A percentile compares a stretch with the other conserved stretches of the same genome.
phyloP scores from a whole-genome alignment of 2,329 filamentous ascomycete species.

The Pezicula neosporulosa region DNA sequence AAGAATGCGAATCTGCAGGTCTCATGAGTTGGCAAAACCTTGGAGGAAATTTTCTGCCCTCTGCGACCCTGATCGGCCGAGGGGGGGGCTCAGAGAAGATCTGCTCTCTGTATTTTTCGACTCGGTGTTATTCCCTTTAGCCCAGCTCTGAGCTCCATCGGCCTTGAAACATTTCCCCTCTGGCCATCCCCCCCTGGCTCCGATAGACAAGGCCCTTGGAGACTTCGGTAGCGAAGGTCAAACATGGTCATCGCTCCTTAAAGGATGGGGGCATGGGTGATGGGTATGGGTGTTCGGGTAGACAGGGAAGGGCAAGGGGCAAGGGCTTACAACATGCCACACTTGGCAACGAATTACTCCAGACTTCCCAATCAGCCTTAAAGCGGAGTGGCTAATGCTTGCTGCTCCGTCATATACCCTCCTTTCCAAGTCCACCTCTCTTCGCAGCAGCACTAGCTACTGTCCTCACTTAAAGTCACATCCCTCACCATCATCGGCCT shows the following conservation, averaged over 20 bases:
- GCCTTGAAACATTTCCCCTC: slow-evolving; percentile 1
- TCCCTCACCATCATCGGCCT: slow-evolving; percentile 15
- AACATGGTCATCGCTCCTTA: slow-evolving; percentile 17
- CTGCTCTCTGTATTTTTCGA: neutral
- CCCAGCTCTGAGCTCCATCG: neutral
- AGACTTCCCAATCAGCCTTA: slow-evolving; percentile 32
- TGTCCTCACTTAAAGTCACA: slow-evolving; percentile 16
- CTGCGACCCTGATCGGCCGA: neutral
- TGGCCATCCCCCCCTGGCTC: slow-evolving; percentile 7
- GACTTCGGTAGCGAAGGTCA: slow-evolving; percentile 12
- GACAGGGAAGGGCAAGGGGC: slow-evolving; percentile 15
- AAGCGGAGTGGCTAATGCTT: slow-evolving; percentile 26
- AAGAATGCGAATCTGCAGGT: neutral
- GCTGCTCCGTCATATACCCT: slow-evolving; percentile 24
- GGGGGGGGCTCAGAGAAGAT: neutral
- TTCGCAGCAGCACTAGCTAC: slow-evolving; percentile 11
- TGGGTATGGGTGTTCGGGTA: slow-evolving; percentile 15
- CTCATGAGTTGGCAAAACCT: too few species aligned
- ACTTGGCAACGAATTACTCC: slow-evolving; percentile 24
- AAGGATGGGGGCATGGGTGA: slow-evolving; percentile 11
- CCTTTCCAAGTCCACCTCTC: slow-evolving; percentile 12
- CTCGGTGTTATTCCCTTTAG: neutral
- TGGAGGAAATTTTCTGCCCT: too few species aligned
- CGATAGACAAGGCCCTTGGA: slow-evolving; percentile 7
- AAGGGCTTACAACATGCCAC: slow-evolving; percentile 13